phyloP scores from a whole-genome alignment of 2,329 filamentous ascomycete genomes.

The Penicillium sp. region DNA sequence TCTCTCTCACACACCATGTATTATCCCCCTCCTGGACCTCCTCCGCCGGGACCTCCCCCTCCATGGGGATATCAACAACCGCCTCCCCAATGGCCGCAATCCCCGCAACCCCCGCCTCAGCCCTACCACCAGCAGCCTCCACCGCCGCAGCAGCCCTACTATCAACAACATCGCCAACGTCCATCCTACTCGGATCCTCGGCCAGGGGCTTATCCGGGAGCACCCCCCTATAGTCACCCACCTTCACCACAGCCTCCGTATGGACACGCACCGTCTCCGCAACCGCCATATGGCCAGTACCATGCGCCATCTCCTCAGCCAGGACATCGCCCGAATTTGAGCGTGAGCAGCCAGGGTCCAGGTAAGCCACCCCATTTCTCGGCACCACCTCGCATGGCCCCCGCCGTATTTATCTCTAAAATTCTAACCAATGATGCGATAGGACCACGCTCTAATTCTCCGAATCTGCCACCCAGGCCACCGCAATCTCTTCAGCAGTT shows the following conservation, averaged over 20 bases:
- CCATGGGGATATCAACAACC: constrained; percentile 25
- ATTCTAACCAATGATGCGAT: neutral
- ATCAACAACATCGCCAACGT: constrained; percentile 19
- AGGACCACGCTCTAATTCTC: constrained; percentile 56
- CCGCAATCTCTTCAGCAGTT: constrained; percentile 71
- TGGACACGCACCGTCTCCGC: constrained; percentile 16
- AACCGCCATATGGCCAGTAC: constrained; percentile 9
- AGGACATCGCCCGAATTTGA: constrained; percentile 17
- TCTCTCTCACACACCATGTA: constrained; percentile 20
- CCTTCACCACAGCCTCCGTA: constrained; percentile 17
- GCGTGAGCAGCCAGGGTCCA: constrained; percentile 17
- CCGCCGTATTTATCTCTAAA: neutral
- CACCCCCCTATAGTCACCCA: constrained; percentile 7
- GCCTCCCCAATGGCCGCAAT: constrained; percentile 19
- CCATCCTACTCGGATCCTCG: constrained; percentile 14
- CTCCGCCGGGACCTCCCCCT: constrained; percentile 21
- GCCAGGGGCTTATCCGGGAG: neutral
- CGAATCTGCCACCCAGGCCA: constrained; percentile 66
- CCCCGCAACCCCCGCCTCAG: constrained; percentile 26
- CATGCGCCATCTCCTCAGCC: constrained; percentile 17
- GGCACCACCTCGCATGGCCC: neutral
- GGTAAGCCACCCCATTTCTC: neutral
- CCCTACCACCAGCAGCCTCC: constrained; percentile 16
- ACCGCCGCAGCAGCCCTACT: constrained; percentile 20
- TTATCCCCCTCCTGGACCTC: constrained; percentile 23